Conservation (phyloP, 768 basidiomycete genomes). For the Suillus plorans region DNA sequence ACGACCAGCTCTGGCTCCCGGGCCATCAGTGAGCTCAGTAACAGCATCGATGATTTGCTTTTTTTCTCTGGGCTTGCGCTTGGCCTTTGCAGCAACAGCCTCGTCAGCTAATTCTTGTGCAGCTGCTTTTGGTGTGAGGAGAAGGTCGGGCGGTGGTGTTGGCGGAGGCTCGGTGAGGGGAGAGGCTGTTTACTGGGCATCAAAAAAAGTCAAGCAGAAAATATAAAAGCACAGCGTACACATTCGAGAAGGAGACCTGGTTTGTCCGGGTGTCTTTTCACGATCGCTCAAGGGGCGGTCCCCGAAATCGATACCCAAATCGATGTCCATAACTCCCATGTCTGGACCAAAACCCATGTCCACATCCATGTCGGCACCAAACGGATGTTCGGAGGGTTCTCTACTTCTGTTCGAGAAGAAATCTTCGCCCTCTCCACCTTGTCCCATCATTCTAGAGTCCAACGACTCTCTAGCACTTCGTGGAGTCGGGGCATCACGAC, state of each 20-base stretch:
- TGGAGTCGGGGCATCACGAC: slow-evolving; percentile 62
- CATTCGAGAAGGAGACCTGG: slow-evolving; percentile 62
- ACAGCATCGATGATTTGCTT: slow-evolving; percentile 91
- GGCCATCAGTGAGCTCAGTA: slow-evolving; percentile 76
- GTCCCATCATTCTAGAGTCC: slow-evolving; percentile 58
- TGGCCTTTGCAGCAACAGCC: slow-evolving; percentile 36
- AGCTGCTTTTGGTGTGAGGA: slow-evolving; percentile 48
- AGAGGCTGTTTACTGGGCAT: slow-evolving; percentile 50
- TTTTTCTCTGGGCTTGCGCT: slow-evolving; percentile 66
- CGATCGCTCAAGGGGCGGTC: slow-evolving; percentile 48
- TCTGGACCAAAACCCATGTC: slow-evolving; percentile 53
- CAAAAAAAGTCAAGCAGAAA: slow-evolving; percentile 2
- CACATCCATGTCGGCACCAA: slow-evolving; percentile 51
- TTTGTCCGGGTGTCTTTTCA: slow-evolving; percentile 57
- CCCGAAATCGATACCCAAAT: slow-evolving; percentile 71
- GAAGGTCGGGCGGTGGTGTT: slow-evolving; percentile 71
- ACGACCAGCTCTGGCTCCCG: slow-evolving; percentile 52
- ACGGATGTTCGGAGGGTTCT: slow-evolving; percentile 65
- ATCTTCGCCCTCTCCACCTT: slow-evolving; percentile 55
- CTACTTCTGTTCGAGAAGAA: slow-evolving; percentile 63
- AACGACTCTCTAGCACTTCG: slow-evolving; percentile 54
- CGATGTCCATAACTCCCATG: slow-evolving; percentile 55
- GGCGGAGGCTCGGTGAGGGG: slow-evolving; percentile 72
- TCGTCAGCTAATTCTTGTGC: slow-evolving; percentile 39
- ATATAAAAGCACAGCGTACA: slow-evolving; percentile 43